These are phyloP conservation scores for Talaromyces islandicus DNA, from an alignment of 2,329 filamentous ascomycete genomes.

Conservation along the genomic window DNA sequence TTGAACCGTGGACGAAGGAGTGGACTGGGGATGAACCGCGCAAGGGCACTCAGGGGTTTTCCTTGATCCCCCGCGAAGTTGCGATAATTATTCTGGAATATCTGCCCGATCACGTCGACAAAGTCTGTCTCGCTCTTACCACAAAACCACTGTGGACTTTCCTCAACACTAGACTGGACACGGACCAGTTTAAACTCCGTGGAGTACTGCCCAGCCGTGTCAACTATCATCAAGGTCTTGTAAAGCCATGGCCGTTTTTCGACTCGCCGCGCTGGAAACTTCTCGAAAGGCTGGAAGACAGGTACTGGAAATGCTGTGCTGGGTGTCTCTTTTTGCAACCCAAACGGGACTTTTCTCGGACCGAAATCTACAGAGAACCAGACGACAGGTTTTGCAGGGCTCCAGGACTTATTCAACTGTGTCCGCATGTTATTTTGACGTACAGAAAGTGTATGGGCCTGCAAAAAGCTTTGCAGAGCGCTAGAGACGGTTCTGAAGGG, in stretches of 20 bases:
- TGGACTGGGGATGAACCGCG: neutral
- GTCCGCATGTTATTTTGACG: slow-evolving; percentile 4
- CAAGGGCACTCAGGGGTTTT: neutral
- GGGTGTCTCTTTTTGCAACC: slow-evolving; percentile 7
- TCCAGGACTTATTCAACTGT: slow-evolving; percentile 2
- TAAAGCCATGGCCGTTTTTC: neutral
- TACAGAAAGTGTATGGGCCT: slow-evolving; percentile 3
- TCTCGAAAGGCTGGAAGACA: neutral
- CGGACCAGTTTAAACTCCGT: neutral
- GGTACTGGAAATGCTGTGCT: slow-evolving; percentile 5
- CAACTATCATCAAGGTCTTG: neutral
- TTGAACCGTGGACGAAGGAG: neutral
- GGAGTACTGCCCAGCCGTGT: neutral
- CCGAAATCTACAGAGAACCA: neutral
- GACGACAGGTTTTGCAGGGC: neutral
- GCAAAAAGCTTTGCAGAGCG: neutral
- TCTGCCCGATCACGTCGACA: neutral
- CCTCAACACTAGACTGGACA: neutral
- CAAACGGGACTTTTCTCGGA: neutral
- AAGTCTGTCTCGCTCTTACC: neutral
- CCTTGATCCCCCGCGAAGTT: slow-evolving; percentile 1
- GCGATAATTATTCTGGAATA: neutral
- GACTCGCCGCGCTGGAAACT: neutral
- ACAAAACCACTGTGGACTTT: neutral
- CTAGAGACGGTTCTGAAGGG: neutral